phyloP scores from a whole-genome alignment of 768 basidiomycete species.

The Pleurotus pulmonarius region DNA sequence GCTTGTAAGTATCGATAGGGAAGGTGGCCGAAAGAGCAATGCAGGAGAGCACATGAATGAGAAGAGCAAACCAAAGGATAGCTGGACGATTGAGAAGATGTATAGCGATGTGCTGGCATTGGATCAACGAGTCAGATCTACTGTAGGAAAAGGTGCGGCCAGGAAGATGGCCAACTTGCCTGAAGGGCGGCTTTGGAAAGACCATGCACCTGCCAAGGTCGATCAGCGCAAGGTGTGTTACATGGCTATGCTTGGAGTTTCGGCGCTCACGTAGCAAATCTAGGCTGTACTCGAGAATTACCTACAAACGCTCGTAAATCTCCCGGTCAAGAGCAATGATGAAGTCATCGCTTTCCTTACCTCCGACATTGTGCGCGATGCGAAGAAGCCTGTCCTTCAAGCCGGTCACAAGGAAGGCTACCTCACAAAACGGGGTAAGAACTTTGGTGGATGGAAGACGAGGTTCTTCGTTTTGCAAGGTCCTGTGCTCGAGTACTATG shows the following conservation, averaged over 20 bases:
- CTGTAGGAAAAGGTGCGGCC: slow-evolving; percentile 61
- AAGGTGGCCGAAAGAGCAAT: not conserved
- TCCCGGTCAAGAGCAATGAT: slow-evolving; percentile 83
- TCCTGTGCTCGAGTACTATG: slow-evolving; percentile 89
- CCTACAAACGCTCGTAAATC: slow-evolving; percentile 74
- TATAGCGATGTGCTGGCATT: slow-evolving; percentile 90
- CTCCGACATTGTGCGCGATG: slow-evolving; percentile 78
- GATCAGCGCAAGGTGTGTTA: slow-evolving; percentile 87
- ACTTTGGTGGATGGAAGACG: slow-evolving; percentile 97
- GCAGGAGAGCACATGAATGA: slow-evolving; percentile 21
- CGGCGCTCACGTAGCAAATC: not conserved
- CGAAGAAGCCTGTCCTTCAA: slow-evolving; percentile 73
- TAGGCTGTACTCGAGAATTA: slow-evolving; percentile 82
- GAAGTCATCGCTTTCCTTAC: slow-evolving; percentile 92
- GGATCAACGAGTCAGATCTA: slow-evolving; percentile 71
- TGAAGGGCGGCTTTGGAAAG: slow-evolving; percentile 93
- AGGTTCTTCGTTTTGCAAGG: slow-evolving; percentile 93
- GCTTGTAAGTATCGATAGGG: slow-evolving; percentile 38
- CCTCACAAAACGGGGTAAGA: slow-evolving; percentile 93
- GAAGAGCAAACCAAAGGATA: slow-evolving; percentile 65
- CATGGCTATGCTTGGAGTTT: not conserved
- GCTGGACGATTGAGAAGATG: slow-evolving; percentile 88
- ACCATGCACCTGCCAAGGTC: slow-evolving; percentile 94
- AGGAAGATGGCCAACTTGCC: slow-evolving; percentile 83
- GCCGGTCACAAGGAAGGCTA: slow-evolving; percentile 92